Percentiles rank a stretch among this genome's conserved stretches.
These are phyloP conservation scores for Kazachstania viticola DNA, from an alignment of 805 yeast species.

Conservation along the genomic window DNA sequence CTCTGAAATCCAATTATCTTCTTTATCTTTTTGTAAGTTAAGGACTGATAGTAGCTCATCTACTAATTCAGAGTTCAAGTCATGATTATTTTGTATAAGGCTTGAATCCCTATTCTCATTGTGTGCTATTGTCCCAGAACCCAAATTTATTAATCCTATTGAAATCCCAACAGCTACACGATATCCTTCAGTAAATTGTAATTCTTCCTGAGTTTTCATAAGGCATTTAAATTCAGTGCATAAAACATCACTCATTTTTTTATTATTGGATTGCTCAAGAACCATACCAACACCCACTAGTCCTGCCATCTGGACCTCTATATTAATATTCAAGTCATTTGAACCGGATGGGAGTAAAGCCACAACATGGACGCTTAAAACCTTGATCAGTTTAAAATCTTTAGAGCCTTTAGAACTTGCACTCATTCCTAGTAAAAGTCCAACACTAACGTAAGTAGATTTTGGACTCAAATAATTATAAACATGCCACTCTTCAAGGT, in stretches of 20 bases:
- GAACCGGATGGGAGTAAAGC: slow-evolving; percentile 89
- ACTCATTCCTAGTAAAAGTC: slow-evolving; percentile 81
- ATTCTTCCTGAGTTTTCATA: slow-evolving; percentile 43
- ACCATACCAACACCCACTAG: slow-evolving; percentile 80
- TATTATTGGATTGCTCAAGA: slow-evolving; percentile 65
- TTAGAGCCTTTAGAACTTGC: slow-evolving; percentile 75
- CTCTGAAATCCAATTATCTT: slow-evolving; percentile 22
- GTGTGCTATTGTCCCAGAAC: slow-evolving; percentile 42
- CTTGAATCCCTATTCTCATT: too few relatives aligned
- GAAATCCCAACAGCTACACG: slow-evolving; percentile 82
- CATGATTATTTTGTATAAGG: too few relatives aligned
- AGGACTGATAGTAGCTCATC: slow-evolving; percentile 11
- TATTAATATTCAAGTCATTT: slow-evolving; percentile 72
- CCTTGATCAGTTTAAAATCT: slow-evolving; percentile 82
- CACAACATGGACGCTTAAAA: slow-evolving; percentile 83
- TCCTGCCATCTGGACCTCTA: slow-evolving; percentile 84
- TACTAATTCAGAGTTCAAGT: slow-evolving; percentile 1
- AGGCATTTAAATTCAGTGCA: slow-evolving; percentile 48
- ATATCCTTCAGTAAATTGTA: slow-evolving; percentile 63
- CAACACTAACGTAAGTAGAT: slow-evolving; percentile 73
- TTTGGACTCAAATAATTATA: slow-evolving; percentile 89
- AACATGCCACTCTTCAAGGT: slow-evolving; percentile 91
- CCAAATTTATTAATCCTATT: slow-evolving; percentile 73
- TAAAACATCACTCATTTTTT: slow-evolving; percentile 75
- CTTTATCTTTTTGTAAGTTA: slow-evolving; percentile 12